Base-by-base conservation (phyloP, 495 filamentous ascomycete species). In the Articulospora tetracladia region DNA sequence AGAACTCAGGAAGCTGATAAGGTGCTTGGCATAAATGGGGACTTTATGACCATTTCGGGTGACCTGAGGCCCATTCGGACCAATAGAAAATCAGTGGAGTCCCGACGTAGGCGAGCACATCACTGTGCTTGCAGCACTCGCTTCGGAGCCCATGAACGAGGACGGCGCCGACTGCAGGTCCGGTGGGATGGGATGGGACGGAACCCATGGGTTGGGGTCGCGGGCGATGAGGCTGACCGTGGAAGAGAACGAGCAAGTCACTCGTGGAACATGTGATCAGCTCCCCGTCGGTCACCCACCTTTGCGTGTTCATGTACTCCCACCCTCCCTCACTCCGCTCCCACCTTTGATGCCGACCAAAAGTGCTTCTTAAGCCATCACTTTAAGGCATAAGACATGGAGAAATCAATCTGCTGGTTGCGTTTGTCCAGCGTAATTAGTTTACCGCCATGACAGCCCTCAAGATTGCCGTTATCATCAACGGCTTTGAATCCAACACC, bases 401-500 rank as follows among this genome's bases (percentile, higher is more conserved):
- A 7, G 17, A 44, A 3, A 7, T 19, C 39, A 44, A 44, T 3
- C n/a, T 17, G 3, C 17, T 19, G 39, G 11, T 7, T 3, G 3
- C 39, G n/a, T 11, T 7, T 19, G n/a, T 44, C 39, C 15, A 7
- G 3, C 39, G 17, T 3, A 7, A n/a, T 19, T 17, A 44, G n/a
- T 11, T 17, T 17, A 44, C 47, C 47, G 25, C 47, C 47, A 50
- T 26, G 20, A 50, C 47, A 24, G 11, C 3, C 47, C 41, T 63
- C 26, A 59, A 55, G 23, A 74, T 80, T 61, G 77, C 76, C 63
- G 69, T 80, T 64, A 65, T 79, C 19, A 69, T 77, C 25, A 78
- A 79, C 68, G 74, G 70, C 36, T 76, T 70, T 66, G 67, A 68
- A 23, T 77, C 74, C 26, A 73, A 71, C 30, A 59, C 70, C 30